Conservation (phyloP, 257 asterid genomes). For the Fraxinus anomala region DNA sequence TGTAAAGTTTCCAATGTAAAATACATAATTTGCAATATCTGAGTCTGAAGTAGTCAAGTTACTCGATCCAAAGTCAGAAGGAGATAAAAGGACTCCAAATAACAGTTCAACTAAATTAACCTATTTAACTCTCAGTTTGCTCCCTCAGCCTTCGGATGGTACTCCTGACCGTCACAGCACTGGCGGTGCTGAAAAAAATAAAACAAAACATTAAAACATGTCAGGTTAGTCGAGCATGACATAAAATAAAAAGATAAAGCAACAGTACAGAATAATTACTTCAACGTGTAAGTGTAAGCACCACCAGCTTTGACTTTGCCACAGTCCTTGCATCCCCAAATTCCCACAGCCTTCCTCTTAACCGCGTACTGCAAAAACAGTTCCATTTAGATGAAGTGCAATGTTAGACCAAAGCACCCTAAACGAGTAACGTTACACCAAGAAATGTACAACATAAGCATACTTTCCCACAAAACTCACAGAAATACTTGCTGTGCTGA, state of each 20-base stretch:
- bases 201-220: not conserved
- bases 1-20: not conserved
- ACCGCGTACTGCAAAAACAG: conserved; percentile 48
- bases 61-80: conserved; percentile 12
- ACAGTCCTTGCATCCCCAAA: conserved; percentile 73
- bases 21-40: conserved; percentile 18
- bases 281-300: conserved; percentile 64
- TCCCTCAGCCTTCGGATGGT: conserved; percentile 73
- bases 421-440: not conserved
- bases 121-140: conserved; percentile 61
- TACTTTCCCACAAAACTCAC: conserved; percentile 65
- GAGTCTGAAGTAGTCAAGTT: not conserved
- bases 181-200: conserved; percentile 55
- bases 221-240: not conserved
- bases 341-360: conserved; percentile 69
- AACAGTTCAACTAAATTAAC: not conserved
- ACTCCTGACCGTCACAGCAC: conserved; percentile 73
- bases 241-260: not conserved
- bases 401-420: not conserved
- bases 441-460: not conserved
- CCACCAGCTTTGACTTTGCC: conserved; percentile 71
- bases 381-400: not conserved
- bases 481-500: conserved; percentile 58
- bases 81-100: not conserved
- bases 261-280: conserved; percentile 29